Evolutionary conservation across 2,329 filamentous ascomycete genomes (phyloP).

Genomic region (Trichoderma simmonsii): DNA sequence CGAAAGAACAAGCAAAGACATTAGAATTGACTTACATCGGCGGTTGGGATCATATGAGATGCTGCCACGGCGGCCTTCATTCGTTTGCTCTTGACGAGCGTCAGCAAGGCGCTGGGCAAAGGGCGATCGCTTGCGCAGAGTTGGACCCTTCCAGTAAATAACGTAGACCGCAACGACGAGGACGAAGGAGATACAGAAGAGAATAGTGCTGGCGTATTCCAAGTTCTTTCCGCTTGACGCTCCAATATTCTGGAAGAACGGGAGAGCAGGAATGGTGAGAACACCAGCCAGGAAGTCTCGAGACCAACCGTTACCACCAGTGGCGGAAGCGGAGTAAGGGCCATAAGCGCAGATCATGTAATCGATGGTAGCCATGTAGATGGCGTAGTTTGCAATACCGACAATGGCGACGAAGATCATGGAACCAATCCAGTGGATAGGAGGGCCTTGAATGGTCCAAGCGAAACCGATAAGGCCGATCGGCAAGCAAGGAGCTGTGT

Average conservation of each 20-base stretch:
- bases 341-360: conserved; percentile 76
- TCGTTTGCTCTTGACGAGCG: conserved; percentile 32
- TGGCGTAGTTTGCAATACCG: conserved; percentile 70
- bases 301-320: conserved; percentile 71
- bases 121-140: conserved; percentile 56
- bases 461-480: conserved; percentile 70
- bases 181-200: conserved; percentile 59
- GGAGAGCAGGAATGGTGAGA: conserved; percentile 64
- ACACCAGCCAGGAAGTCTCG: conserved; percentile 72
- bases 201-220: conserved; percentile 60
- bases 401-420: conserved; percentile 64
- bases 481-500: conserved; percentile 56
- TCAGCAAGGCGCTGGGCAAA: conserved; percentile 62
- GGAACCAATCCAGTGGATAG: conserved; percentile 65
- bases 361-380: conserved; percentile 75
- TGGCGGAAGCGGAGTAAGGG: conserved; percentile 69
- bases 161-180: conserved; percentile 63
- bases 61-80: conserved; percentile 32
- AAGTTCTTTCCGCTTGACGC: conserved; percentile 47
- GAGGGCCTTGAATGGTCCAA: conserved; percentile 62
- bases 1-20: not conserved
- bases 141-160: conserved; percentile 63
- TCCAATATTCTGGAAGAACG: conserved; percentile 59
- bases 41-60: conserved; percentile 26
- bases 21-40: conserved; percentile 28